phyloP scores from a whole-genome alignment of 2,329 filamentous ascomycete species.

The Ophiocordyceps unilateralis region DNA sequence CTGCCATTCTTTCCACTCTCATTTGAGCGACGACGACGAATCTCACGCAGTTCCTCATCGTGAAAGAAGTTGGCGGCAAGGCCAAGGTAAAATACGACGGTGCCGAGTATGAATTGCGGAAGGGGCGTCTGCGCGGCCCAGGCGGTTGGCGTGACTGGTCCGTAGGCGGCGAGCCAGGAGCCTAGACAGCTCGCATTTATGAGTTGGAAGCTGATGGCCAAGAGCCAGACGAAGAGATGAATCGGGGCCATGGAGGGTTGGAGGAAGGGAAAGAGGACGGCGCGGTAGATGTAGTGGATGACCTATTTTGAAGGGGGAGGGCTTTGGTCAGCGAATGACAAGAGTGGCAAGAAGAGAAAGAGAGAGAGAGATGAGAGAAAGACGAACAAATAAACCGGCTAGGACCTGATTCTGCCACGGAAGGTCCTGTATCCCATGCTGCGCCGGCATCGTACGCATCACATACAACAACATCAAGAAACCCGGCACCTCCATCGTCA shows the following conservation, averaged over 20 bases:
- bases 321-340: background rate
- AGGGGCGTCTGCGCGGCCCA: constrained; percentile 25
- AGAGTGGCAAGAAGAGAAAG: background rate
- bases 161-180: constrained; percentile 69
- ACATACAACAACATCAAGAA: constrained; percentile 65
- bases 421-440: constrained; percentile 38
- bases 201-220: constrained; percentile 59
- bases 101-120: constrained; percentile 40
- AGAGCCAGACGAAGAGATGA: constrained; percentile 47
- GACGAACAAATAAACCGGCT: constrained; percentile 45
- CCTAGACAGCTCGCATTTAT: constrained; percentile 64
- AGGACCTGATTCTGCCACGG: constrained; percentile 68
- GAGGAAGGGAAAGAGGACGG: constrained; percentile 62
- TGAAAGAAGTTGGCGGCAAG: constrained; percentile 72
- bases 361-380: constrained; percentile 15
- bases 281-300: constrained; percentile 83
- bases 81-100: constrained; percentile 60
- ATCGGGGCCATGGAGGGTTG: constrained; percentile 90
- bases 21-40: constrained; percentile 27
- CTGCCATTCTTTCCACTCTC: constrained; percentile 10
- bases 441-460: constrained; percentile 48
- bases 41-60: constrained; percentile 77
- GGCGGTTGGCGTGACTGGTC: constrained; percentile 39
- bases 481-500: constrained; percentile 71
- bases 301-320: no score